Percentiles rank a stretch among this genome's conserved stretches.
phyloP scores from a whole-genome alignment of 257 asterid species.

The Leonotis leonurus region DNA sequence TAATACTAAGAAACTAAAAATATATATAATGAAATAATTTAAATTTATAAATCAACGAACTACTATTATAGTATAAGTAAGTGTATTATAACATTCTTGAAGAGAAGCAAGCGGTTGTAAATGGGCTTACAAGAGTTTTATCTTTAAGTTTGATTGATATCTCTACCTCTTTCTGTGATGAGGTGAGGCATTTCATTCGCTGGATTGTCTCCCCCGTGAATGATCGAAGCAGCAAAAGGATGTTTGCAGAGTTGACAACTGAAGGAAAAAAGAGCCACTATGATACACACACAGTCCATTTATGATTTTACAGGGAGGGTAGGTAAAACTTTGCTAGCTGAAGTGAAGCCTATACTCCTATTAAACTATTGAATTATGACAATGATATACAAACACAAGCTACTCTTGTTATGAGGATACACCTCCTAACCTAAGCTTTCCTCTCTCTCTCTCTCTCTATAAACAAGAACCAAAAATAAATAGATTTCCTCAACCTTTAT shows the following conservation, averaged over 20 bases:
- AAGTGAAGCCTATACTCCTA: slow-evolving; percentile 1
- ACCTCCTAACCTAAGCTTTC: slow-evolving; percentile 15
- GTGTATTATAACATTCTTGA: too few relatives aligned
- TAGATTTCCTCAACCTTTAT: slow-evolving; percentile 5
- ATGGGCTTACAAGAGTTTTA: too few relatives aligned
- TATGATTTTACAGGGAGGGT: slow-evolving; percentile 6
- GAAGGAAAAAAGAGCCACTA: neutral
- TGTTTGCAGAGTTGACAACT: neutral
- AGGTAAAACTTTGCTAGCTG: neutral
- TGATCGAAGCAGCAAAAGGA: too few relatives aligned
- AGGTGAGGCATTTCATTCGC: too few relatives aligned
- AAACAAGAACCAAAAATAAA: slow-evolving; percentile 15
- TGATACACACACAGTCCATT: neutral
- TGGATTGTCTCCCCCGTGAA: too few relatives aligned
- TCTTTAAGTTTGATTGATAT: too few relatives aligned
- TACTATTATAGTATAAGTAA: too few relatives aligned
- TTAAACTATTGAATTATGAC: neutral
- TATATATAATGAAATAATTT: too few relatives aligned
- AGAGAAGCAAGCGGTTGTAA: too few relatives aligned
- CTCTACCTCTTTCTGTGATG: neutral
- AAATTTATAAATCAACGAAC: too few relatives aligned
- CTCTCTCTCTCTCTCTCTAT: too few relatives aligned
- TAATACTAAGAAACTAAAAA: too few relatives aligned
- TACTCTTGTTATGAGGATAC: slow-evolving; percentile 17
- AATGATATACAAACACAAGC: slow-evolving; percentile 26